phyloP scores from a whole-genome alignment of 169 alveolate species.

The Haemoproteus tartakovskyi region DNA sequence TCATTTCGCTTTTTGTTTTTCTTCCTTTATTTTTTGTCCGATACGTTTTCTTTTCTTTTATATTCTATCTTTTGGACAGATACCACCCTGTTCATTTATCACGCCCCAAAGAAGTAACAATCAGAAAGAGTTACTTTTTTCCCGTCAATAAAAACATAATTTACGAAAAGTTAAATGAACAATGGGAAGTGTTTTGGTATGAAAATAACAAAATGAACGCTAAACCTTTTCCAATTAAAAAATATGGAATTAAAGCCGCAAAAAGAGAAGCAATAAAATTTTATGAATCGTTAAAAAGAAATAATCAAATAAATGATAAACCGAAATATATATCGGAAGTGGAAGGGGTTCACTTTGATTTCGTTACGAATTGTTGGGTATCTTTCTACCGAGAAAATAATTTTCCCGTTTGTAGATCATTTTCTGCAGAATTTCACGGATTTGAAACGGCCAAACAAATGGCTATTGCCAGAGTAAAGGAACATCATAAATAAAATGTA shows the following conservation, averaged over 20 bases:
- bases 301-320: conserved; percentile 10
- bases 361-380: conserved; percentile 53
- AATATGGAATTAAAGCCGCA: conserved; percentile 76
- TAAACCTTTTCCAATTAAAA: conserved; percentile 78
- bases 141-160: conserved; percentile 66
- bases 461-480: conserved; percentile 45
- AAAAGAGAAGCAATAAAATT: conserved; percentile 70
- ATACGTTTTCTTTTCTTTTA: background rate
- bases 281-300: conserved; percentile 67
- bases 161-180: conserved; percentile 75
- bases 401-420: conserved; percentile 58
- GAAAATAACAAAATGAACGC: conserved; percentile 76
- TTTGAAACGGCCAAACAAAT: conserved; percentile 54
- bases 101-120: conserved; percentile 69
- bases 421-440: conserved; percentile 64
- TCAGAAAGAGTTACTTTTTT: conserved; percentile 69
- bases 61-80: conserved; percentile 15
- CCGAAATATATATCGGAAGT: conserved; percentile 42
- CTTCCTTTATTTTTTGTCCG: no score
- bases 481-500: conserved; percentile 4
- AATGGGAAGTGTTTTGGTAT: conserved; percentile 82
- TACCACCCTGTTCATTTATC: conserved; percentile 70
- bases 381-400: conserved; percentile 36
- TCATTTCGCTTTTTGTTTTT: no score
- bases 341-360: conserved; percentile 62